phyloP scores from a whole-genome alignment of 140 eudicot species.

The Flaveria floridana region DNA sequence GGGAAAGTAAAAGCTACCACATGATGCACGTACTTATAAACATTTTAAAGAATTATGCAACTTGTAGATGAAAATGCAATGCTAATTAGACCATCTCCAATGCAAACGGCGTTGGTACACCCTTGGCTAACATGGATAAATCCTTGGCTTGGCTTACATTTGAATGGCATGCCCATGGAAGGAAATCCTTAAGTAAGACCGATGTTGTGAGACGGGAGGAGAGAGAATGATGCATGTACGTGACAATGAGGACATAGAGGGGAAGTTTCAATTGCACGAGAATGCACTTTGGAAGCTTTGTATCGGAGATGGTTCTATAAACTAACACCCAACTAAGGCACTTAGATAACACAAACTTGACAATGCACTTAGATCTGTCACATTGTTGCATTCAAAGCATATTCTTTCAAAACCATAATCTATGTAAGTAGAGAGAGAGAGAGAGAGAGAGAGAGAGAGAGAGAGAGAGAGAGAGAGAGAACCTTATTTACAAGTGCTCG shows the following conservation, averaged over 20 bases:
- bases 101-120: not conserved
- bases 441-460: conserved; percentile 3
- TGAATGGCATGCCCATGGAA: not conserved
- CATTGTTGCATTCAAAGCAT: not conserved
- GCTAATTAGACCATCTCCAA: not conserved
- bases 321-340: not conserved
- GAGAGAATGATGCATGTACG: not conserved
- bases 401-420: not conserved
- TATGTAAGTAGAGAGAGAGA: not conserved
- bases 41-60: not conserved
- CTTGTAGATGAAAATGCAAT: not conserved
- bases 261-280: not conserved
- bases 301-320: not conserved
- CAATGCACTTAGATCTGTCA: not conserved
- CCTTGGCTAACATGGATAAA: not conserved
- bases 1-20: not conserved
- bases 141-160: not conserved
- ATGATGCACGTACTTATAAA: not conserved
- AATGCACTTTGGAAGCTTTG: not conserved
- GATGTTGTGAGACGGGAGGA: not conserved
- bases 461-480: conserved; percentile 10
- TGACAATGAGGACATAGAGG: not conserved
- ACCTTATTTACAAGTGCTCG: conserved; percentile 32
- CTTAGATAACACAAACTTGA: not conserved
- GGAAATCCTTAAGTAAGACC: not conserved